Base-by-base conservation (phyloP, 2,329 filamentous ascomycete species). In the Penicillium carneum region DNA sequence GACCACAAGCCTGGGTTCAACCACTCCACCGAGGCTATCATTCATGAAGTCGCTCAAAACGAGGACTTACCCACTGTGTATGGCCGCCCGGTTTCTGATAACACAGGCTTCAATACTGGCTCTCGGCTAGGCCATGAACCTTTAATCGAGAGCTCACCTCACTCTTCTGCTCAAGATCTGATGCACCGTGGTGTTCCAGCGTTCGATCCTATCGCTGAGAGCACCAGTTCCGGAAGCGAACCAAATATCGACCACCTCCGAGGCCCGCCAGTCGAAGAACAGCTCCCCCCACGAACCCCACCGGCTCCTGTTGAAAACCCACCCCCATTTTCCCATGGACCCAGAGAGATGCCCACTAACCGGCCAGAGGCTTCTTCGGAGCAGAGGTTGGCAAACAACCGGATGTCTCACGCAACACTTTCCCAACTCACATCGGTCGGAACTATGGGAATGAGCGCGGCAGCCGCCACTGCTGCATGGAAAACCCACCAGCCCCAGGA, bases 341-440 rank as follows among this genome's bases (percentile, higher is more conserved):
- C 93, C 12, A 87, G 90, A 62, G 85, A 89, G 53, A 85, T 87
- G 50, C 93, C 93, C 5, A 82, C 83, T 1, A 87, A 85, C 61
- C 87, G 87, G 63, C 91, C 91, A 0, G 87, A 90, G 68, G 87
- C 91, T 60, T 89, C 92, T 33, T 86, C 90, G 14, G 91, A 95
- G 72, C 83, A 94, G 70, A 89, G 91, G 64, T 88, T 88, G 65
- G 92, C 91, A 53, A 95, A 92, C 69, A 93, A 90, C 68, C 89
- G 92, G 23, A 88, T 98, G 75, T 97, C 95, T 29, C 86, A 84
- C 68, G 88, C 88, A 1, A 98, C 94, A 0, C 82, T 97, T 47
- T 85, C 88, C 46, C 92, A 97, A 73, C 83, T 98, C 74, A 87
- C 87, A 34, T 90, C 89, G 67, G 90, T 90, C 47, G 87, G 86